Evolutionary conservation across 163 green algal species (phyloP).

Genomic region (Chlamydomonas reinhardtii): DNA sequence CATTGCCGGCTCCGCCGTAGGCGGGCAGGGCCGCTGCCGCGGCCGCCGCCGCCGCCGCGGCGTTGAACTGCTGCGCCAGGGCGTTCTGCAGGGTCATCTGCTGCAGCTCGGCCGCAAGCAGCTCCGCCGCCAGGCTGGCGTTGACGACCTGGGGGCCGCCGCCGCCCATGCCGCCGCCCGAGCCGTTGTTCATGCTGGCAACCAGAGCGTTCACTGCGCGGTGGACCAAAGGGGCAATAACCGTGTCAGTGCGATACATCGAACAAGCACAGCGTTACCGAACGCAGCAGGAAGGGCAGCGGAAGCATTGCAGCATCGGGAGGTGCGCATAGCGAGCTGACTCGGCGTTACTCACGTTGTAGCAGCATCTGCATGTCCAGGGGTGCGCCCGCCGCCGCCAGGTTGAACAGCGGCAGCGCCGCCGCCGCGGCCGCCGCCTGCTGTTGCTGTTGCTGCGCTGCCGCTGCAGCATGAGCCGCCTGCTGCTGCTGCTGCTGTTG

Average conservation of each 20-base stretch:
- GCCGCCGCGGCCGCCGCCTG: conserved; percentile 35
- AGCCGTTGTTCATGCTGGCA: background rate
- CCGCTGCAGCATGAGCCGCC: conserved; percentile 24
- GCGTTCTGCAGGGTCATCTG: conserved; percentile 41
- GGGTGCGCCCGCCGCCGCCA: background rate
- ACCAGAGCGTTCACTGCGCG: conserved; percentile 30
- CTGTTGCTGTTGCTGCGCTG: conserved; percentile 29
- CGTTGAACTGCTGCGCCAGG: conserved; percentile 23
- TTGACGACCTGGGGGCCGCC: background rate
- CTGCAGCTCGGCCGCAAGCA: conserved; percentile 40
- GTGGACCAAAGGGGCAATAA: background rate
- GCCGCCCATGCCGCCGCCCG: background rate
- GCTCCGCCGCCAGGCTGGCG: conserved; percentile 13
- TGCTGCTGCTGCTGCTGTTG: conserved; percentile 35
- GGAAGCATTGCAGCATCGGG: too few species aligned
- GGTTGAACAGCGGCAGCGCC: conserved; percentile 26
- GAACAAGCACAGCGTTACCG: too few species aligned
- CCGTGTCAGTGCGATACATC: too few species aligned
- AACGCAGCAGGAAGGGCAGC: too few species aligned
- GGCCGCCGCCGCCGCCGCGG: conserved; percentile 5
- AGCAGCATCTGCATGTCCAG: conserved; percentile 38
- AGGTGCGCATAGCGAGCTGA: too few species aligned
- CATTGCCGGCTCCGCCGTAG: too few species aligned
- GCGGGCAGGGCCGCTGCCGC: background rate
- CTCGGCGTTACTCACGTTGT: conserved; percentile 8